Conservation (phyloP, 2,329 filamentous ascomycete species). For the Neofusicoccum ribis region DNA sequence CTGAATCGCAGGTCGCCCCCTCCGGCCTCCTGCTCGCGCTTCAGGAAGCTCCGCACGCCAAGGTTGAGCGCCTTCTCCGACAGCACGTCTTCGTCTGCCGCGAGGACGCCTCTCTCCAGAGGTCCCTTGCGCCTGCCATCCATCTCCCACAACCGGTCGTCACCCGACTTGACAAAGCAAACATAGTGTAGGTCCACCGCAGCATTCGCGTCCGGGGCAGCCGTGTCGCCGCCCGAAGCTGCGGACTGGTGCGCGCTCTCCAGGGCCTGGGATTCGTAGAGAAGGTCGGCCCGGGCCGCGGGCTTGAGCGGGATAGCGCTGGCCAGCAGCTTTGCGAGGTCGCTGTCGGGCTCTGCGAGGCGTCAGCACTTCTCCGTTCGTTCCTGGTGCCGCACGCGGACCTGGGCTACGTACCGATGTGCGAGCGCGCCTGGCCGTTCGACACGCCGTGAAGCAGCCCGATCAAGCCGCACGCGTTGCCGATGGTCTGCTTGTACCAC, state of each 20-base stretch:
- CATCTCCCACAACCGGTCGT: slow-evolving; percentile 75
- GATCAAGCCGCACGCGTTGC: slow-evolving; percentile 60
- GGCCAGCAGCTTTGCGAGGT: slow-evolving; percentile 65
- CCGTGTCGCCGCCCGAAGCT: slow-evolving; percentile 74
- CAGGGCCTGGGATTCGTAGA: slow-evolving; percentile 75
- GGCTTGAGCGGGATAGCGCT: slow-evolving; percentile 71
- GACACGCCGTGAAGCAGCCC: slow-evolving; percentile 56
- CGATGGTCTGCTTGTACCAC: slow-evolving; percentile 62
- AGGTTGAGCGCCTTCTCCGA: slow-evolving; percentile 73
- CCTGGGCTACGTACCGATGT: slow-evolving; percentile 33
- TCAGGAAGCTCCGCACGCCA: slow-evolving; percentile 64
- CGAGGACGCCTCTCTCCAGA: slow-evolving; percentile 58
- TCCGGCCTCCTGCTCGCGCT: slow-evolving; percentile 54
- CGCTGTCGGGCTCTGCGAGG: slow-evolving; percentile 49
- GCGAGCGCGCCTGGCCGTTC: slow-evolving; percentile 49
- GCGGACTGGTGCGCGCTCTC: slow-evolving; percentile 78
- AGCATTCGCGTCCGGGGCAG: slow-evolving; percentile 74
- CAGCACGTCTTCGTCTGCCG: slow-evolving; percentile 49
- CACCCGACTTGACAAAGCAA: slow-evolving; percentile 78
- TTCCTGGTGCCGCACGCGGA: neutral
- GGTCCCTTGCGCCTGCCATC: slow-evolving; percentile 75
- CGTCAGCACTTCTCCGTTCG: slow-evolving; percentile 12
- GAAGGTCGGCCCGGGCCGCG: slow-evolving; percentile 64
- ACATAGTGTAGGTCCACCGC: slow-evolving; percentile 94
- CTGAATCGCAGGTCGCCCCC: slow-evolving; percentile 65